Evolutionary conservation across 2,329 filamentous ascomycete genomes (phyloP), one percentile per base, ranked within the genome.

Genomic region (Xylaria sp.): DNA sequence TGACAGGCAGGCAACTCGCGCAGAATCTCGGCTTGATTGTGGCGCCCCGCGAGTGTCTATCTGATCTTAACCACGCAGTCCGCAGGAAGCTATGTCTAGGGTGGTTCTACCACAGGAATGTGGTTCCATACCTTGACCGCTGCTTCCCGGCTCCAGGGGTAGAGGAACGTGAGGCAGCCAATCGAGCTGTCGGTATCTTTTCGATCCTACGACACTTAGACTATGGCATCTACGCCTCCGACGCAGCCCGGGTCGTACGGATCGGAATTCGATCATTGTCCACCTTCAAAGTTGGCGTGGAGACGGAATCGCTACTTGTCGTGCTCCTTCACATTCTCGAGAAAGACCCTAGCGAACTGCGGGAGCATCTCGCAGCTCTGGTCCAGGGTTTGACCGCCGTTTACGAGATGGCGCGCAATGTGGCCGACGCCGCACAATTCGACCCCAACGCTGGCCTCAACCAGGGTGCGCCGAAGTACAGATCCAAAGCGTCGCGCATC

Each of bases 141-240:
- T 85, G 85, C 8, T 80, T 83, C 45, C 81, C 81, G 1, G 70
- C 60, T 30, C 73, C 17, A 19, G 71, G 61, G 68, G 75, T 69
- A 36, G 71, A 71, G 27, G 62, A 75, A 55, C 69, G 73, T 19
- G 72, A 79, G n/a, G 71, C 79, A 8, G 70, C 75, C 1, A 84
- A 83, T 67, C 83, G 82, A 60, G 81, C 84, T 34, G 79, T 87
- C 32, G 83, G 81, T 2, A 80, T 84, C 5, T 79, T 89, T 4
- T 78, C 83, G 0, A 80, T 86, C 55, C 78, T 87, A 7, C 83
- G 81, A 68, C 82, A 87, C 73, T 81, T 88, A 65, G 78, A 77
- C 19, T 86, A 84, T 61, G 75, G 80, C 1, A 81, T 87, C 19
- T 89, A 87, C 74, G 82, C 86, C 51, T 82, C 84, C 17, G 86